Evolutionary conservation across 805 yeast species (phyloP).

Genomic region (Allodekkera sacchari): DNA sequence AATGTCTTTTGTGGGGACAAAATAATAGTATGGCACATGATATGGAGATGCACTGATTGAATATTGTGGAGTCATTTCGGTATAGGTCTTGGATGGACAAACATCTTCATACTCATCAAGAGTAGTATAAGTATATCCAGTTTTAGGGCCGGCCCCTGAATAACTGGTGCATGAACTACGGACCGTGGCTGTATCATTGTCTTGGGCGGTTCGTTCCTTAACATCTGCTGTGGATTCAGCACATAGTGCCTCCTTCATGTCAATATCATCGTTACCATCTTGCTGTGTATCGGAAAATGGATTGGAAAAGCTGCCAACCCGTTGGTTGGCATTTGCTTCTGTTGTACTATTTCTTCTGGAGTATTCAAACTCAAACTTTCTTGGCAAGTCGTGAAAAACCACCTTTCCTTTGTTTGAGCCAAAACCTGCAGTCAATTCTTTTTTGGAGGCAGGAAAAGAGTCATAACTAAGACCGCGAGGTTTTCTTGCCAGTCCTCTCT

Average conservation of each 20-base stretch:
- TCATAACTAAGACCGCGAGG: too few species aligned
- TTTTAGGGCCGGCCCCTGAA: constrained; percentile 22
- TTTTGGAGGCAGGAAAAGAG: too few species aligned
- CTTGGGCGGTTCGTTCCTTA: constrained; percentile 8
- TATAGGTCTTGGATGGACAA: constrained; percentile 2
- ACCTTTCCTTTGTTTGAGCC: too few species aligned
- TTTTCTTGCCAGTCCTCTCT: too few species aligned
- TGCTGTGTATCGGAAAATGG: constrained; percentile 10
- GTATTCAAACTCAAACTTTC: too few species aligned
- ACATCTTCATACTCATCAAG: constrained; percentile 18
- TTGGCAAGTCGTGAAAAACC: too few species aligned
- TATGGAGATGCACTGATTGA: constrained; percentile 7
- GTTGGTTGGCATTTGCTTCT: too few species aligned
- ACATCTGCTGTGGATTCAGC: constrained; percentile 7
- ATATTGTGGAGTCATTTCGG: not conserved
- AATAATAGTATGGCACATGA: constrained; percentile 21
- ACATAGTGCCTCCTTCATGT: too few species aligned
- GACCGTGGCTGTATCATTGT: constrained; percentile 15
- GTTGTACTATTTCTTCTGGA: too few species aligned
- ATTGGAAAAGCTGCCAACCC: too few species aligned
- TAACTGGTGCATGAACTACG: constrained; percentile 18
- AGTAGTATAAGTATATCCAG: constrained; percentile 21
- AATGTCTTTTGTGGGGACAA: constrained; percentile 21
- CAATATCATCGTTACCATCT: too few species aligned
- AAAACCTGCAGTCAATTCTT: too few species aligned